Conservation (phyloP, 164 flowering plant genomes). For the Platanus orientalis region DNA sequence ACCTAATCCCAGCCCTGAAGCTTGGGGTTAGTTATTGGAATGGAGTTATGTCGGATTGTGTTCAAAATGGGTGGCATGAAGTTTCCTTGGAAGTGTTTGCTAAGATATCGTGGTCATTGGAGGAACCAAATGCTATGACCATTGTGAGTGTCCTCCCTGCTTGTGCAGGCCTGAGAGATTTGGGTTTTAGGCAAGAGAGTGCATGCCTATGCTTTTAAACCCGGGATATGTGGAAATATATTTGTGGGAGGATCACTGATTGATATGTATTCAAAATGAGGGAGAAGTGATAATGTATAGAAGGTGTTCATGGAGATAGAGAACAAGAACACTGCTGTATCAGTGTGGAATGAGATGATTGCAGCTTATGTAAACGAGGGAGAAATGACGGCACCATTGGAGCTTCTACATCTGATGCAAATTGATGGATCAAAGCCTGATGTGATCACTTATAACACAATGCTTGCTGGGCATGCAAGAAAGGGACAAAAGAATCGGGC, state of each 20-base stretch:
- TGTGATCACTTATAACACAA: slow-evolving; percentile 39
- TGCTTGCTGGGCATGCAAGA: slow-evolving; percentile 39
- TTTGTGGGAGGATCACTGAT: slow-evolving; percentile 44
- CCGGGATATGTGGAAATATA: slow-evolving; percentile 14
- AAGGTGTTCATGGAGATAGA: slow-evolving; percentile 25
- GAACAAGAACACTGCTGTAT: slow-evolving; percentile 28
- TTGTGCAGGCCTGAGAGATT: slow-evolving; percentile 32
- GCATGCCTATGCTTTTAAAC: slow-evolving; percentile 37
- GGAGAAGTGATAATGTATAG: slow-evolving; percentile 30
- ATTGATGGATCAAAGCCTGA: slow-evolving; percentile 35
- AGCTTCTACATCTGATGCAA: slow-evolving; percentile 27
- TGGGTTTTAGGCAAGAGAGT: slow-evolving; percentile 32
- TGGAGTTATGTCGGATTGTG: slow-evolving; percentile 45
- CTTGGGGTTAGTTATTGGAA: slow-evolving; percentile 50
- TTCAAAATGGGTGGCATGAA: slow-evolving; percentile 30
- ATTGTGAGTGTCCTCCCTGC: slow-evolving; percentile 38
- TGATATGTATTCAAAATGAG: slow-evolving; percentile 43
- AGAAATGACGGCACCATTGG: slow-evolving; percentile 23
- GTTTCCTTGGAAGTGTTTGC: slow-evolving; percentile 35
- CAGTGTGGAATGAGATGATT: slow-evolving; percentile 54
- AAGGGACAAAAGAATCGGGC: slow-evolving; percentile 33
- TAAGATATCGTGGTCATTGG: slow-evolving; percentile 24
- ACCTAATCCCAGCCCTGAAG: too few species aligned
- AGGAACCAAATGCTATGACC: slow-evolving; percentile 36
- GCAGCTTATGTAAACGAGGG: slow-evolving; percentile 38